These are phyloP conservation scores for Cocos nucifera DNA, from an alignment of 176 grass and related monocot species.

Conservation along the genomic window DNA sequence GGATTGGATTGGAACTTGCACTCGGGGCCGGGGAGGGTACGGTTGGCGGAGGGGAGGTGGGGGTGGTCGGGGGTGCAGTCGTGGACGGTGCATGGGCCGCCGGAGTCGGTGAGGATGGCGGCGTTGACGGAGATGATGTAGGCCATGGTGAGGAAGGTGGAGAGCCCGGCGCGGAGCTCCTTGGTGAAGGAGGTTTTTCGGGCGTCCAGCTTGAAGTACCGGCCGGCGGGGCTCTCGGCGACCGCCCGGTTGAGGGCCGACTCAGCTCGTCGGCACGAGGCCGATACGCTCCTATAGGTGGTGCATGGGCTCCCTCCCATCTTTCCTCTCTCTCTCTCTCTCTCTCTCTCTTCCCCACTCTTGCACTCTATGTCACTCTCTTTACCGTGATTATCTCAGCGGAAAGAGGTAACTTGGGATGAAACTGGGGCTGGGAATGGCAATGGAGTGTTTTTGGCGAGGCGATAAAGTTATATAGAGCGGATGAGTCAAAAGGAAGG, in stretches of 20 bases:
- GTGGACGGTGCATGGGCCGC: slow-evolving; percentile 1
- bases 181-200: slow-evolving; percentile 6
- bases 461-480: too few species aligned
- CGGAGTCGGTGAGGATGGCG: slow-evolving; percentile 10
- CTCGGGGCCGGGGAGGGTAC: background rate
- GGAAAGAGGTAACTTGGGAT: too few species aligned
- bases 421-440: too few species aligned
- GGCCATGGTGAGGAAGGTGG: slow-evolving; percentile 16
- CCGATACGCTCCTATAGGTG: too few species aligned
- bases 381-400: too few species aligned
- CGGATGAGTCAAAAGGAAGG: too few species aligned
- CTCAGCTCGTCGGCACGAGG: slow-evolving; percentile 6
- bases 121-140: slow-evolving; percentile 20
- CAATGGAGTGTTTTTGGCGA: too few species aligned
- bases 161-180: slow-evolving; percentile 2
- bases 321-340: too few species aligned
- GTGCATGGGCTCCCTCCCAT: too few species aligned
- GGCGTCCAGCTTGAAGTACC: slow-evolving; percentile 2
- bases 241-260: background rate
- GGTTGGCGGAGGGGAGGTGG: background rate
- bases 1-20: slow-evolving; percentile 9
- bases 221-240: background rate
- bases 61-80: background rate
- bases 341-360: too few species aligned
- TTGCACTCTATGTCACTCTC: too few species aligned